phyloP scores from a whole-genome alignment of 116 monocot genomes.

The Zostera marina region DNA sequence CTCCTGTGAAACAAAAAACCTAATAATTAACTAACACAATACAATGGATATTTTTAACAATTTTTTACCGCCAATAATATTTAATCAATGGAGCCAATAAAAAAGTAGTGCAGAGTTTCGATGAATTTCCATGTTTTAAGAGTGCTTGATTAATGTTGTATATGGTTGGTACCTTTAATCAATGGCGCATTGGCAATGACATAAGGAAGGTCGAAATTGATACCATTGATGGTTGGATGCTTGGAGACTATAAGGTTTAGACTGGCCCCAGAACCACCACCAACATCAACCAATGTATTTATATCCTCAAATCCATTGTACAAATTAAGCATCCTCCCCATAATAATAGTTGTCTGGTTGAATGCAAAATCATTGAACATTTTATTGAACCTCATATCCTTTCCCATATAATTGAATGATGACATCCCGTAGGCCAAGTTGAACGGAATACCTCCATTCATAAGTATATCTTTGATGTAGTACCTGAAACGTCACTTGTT shows the following conservation, averaged over 20 bases:
- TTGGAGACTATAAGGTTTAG: conserved; percentile 21
- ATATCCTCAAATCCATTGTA: conserved; percentile 40
- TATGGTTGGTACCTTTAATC: conserved; percentile 8
- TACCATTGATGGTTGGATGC: conserved; percentile 31
- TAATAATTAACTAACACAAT: neutral
- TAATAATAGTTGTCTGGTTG: conserved; percentile 31
- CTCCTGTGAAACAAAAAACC: conserved; percentile 3
- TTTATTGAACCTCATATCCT: conserved; percentile 43
- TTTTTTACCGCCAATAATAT: no score
- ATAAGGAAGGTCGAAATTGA: conserved; percentile 66
- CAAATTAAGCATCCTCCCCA: conserved; percentile 28
- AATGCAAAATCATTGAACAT: conserved; percentile 50
- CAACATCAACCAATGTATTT: conserved; percentile 40
- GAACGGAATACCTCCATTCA: conserved; percentile 27
- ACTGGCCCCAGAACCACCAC: conserved; percentile 49
- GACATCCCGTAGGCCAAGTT: conserved; percentile 49
- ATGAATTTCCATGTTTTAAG: no score
- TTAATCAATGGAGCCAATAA: neutral
- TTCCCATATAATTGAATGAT: conserved; percentile 19
- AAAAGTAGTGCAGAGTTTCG: neutral
- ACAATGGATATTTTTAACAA: no score
- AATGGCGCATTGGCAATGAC: conserved; percentile 41
- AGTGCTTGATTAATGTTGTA: conserved; percentile 7
- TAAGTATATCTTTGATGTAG: conserved; percentile 28
- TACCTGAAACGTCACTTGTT: conserved; percentile 7